Base-by-base conservation (phyloP, 2,329 filamentous ascomycete genomes). In the Apiospora pterosperma region DNA sequence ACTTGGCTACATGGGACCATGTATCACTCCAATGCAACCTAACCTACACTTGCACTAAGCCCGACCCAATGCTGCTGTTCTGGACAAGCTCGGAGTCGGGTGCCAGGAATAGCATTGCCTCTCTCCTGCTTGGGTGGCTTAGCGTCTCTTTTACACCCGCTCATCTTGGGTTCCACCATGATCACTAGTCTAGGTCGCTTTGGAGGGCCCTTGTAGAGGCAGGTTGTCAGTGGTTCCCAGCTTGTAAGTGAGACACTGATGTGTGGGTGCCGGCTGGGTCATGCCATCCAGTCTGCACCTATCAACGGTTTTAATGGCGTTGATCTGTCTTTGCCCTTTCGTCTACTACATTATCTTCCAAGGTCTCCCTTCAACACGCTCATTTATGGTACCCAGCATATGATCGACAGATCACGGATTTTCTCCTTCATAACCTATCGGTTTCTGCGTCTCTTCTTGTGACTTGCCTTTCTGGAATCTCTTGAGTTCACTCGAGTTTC, bases 221-320 rank as follows among this genome's bases (percentile, higher is more conserved):
- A 62, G 60, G 5, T 34, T 76, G 81, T 80, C 80, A 78, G 75
- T 76, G 79, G 72, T 74, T 70, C 73, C 73, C 76, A 44, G 41
- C 38, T 62, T 66, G 62, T 59, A 79, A 82, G 81, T 84, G 82
- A 85, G 82, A 84, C 81, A 82, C 74, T 77, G 79, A 78, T 78
- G 78, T 77, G 76, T 71, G 67, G 66, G 71, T 71, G 75, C 76
- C 72, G 74, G 70, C 75, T 71, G 72, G 63, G 59, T 55, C 69
- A 71, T 69, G 69, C 68, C 68, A 67, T 72, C 72, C 70, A 74
- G 71, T 68, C 65, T 70, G 66, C 75, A 74, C 73, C 75, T 78
- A 76, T 76, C 76, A 72, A 75, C 74, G 74, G 75, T 70, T 74
- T 77, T 76, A 79, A 79, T 77, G 76, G 77, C 72, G 75, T 79